Evolutionary conservation across 78 protist genomes (phyloP), one percentile per base, ranked within the genome.

Genomic region (Creolimax fragrantissima): DNA sequence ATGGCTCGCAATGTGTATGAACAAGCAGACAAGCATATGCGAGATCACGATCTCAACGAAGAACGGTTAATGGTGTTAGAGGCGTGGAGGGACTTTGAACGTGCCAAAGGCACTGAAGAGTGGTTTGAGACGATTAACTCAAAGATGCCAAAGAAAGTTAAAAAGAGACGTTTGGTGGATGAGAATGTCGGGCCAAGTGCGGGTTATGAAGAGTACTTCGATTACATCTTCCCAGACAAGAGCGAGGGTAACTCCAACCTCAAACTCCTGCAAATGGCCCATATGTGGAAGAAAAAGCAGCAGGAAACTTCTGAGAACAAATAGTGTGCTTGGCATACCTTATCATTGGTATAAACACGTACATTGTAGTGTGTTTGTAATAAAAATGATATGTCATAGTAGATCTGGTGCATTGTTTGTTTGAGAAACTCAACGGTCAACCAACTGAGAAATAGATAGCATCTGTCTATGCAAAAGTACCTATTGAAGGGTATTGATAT

Each of bases 251-350:
- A 37, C 47, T 93, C 97, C 6, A 47, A 74, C 17, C 96, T 96
- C 93, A 97, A 97, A 91, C 90, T 96, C 17, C 95, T 96, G 58
- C 97, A 96, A 88, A 94, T 86, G 93, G 98, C 98, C 43, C 96
- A 94, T 43, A 43, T 43, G 92, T 97, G 98, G 98, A 92, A 92
- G 84, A 7, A n/a, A 43, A 83, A 83, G 41, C 88, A 91, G 89
- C 42, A 11, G 41, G 91, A n/a, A n/a, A n/a, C n/a, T n/a, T n/a
- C n/a, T n/a, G n/a, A n/a, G n/a, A n/a, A n/a, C n/a, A n/a, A n/a
- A n/a, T n/a, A n/a, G n/a, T n/a, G n/a, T n/a, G n/a, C n/a, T n/a
- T n/a, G n/a, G n/a, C n/a, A n/a, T n/a, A n/a, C n/a, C n/a, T n/a
- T n/a, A n/a, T n/a, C n/a, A n/a, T n/a, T n/a, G n/a, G n/a, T n/a